Percentiles rank a stretch among this genome's conserved stretches.
Conservation (phyloP, 1,284 basidiomycete genomes). For the Cystobasidium slooffiae region DNA sequence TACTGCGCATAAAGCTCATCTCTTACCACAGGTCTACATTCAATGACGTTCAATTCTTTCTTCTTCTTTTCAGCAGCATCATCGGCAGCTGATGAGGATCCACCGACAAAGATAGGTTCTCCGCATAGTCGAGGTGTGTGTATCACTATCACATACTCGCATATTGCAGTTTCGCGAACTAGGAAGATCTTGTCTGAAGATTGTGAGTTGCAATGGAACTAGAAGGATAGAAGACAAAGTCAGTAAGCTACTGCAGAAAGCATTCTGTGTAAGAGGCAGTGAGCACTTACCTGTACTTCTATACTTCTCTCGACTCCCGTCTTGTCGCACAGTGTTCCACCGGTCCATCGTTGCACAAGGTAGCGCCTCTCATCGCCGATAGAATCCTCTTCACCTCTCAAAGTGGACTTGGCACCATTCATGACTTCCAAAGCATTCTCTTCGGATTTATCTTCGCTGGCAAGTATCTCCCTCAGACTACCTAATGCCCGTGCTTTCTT, state of each 20-base stretch:
- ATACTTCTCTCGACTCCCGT: slow-evolving; percentile 80
- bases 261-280: slow-evolving; percentile 22
- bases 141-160: slow-evolving; percentile 87
- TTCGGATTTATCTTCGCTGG: slow-evolving; percentile 32
- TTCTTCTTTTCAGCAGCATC: slow-evolving; percentile 21
- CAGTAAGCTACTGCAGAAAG: slow-evolving; percentile 1
- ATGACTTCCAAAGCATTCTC: slow-evolving; percentile 9
- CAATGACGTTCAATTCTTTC: slow-evolving; percentile 35
- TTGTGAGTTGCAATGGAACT: slow-evolving; percentile 77
- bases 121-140: slow-evolving; percentile 89
- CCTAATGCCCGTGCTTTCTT: slow-evolving; percentile 43
- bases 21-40: slow-evolving; percentile 33
- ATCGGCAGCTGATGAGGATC: slow-evolving; percentile 62
- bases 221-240: slow-evolving; percentile 24
- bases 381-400: slow-evolving; percentile 42
- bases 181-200: slow-evolving; percentile 76
- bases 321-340: slow-evolving; percentile 89
- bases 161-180: slow-evolving; percentile 83
- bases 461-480: slow-evolving; percentile 13
- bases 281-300: slow-evolving; percentile 77
- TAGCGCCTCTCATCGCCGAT: slow-evolving; percentile 72
- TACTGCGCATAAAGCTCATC: slow-evolving; percentile 30
- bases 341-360: slow-evolving; percentile 83
- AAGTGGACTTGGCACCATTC: background rate
- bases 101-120: slow-evolving; percentile 74